phyloP scores from a whole-genome alignment of 2,329 filamentous ascomycete species.

The Ambrosiella xylebori region DNA sequence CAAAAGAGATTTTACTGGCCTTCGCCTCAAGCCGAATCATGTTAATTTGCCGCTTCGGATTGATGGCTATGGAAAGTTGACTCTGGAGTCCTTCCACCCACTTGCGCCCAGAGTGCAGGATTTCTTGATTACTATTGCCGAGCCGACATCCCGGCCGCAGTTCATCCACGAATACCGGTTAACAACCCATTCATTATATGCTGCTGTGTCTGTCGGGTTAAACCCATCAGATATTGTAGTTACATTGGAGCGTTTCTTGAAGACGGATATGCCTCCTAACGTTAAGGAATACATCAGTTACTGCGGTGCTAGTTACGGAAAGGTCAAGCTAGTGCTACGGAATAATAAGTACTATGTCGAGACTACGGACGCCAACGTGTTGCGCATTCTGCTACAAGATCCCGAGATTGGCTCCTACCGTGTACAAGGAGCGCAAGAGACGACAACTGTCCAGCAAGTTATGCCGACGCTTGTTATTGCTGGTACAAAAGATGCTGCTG shows the following conservation, averaged over 20 bases:
- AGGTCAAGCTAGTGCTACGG: constrained; percentile 86
- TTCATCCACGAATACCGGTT: constrained; percentile 89
- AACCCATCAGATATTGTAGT: constrained; percentile 79
- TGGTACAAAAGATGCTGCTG: constrained; percentile 83
- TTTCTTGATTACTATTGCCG: constrained; percentile 88
- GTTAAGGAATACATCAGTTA: constrained; percentile 62
- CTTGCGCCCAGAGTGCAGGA: constrained; percentile 76
- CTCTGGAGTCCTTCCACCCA: constrained; percentile 85
- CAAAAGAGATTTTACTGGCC: constrained; percentile 56
- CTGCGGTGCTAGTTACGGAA: constrained; percentile 82
- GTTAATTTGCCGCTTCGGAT: constrained; percentile 86
- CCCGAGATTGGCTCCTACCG: constrained; percentile 63
- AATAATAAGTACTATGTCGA: constrained; percentile 91
- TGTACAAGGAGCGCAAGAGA: constrained; percentile 53
- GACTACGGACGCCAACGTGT: constrained; percentile 69
- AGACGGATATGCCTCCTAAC: constrained; percentile 68
- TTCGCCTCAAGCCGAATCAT: constrained; percentile 75
- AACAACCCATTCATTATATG: constrained; percentile 84
- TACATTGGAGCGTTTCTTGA: constrained; percentile 73
- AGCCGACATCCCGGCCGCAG: constrained; percentile 75
- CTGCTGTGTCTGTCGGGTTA: constrained; percentile 86
- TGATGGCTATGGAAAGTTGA: constrained; percentile 71
- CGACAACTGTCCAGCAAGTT: constrained; percentile 66
- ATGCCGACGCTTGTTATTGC: constrained; percentile 81
- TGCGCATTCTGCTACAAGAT: constrained; percentile 77